These are phyloP conservation scores for Exophiala phaeomuriformis DNA, from an alignment of 2,329 filamentous ascomycete genomes.

Conservation along the genomic window DNA sequence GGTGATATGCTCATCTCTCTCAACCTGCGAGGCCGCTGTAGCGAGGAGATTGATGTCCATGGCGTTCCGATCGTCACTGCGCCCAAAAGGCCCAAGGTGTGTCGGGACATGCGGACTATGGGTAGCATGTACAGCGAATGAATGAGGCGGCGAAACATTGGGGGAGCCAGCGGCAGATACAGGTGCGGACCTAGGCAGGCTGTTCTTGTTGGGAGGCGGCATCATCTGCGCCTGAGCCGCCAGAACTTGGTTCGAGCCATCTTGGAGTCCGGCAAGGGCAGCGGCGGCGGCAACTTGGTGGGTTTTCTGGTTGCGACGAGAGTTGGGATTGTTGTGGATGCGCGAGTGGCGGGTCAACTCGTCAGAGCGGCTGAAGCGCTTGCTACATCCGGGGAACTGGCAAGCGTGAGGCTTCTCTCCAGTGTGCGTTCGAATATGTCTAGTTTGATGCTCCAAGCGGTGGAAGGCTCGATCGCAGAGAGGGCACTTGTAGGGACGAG, in stretches of 20 bases:
- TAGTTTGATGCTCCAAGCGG: constrained; percentile 85
- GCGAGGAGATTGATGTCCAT: constrained; percentile 63
- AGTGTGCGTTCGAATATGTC: constrained; percentile 93
- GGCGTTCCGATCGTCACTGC: constrained; percentile 43
- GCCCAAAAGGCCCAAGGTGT: constrained; percentile 47
- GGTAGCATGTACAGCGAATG: constrained; percentile 53
- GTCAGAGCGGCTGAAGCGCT: constrained; percentile 93
- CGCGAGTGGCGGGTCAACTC: constrained; percentile 93
- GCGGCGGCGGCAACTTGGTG: constrained; percentile 54
- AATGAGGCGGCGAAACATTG: constrained; percentile 91
- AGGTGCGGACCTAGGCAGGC: constrained; percentile 80
- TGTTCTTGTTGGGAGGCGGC: constrained; percentile 63
- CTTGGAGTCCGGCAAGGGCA: constrained; percentile 48
- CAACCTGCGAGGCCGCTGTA: constrained; percentile 60
- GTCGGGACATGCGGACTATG: constrained; percentile 41
- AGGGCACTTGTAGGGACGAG: constrained; percentile 95
- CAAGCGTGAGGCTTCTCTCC: constrained; percentile 97
- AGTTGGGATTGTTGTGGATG: constrained; percentile 99
- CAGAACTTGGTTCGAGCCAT: constrained; percentile 39
- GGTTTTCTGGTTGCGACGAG: constrained; percentile 81
- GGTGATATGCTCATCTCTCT: constrained; percentile 50
- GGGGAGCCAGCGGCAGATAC: constrained; percentile 82
- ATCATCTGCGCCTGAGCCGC: constrained; percentile 58
- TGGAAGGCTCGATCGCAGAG: constrained; percentile 98
- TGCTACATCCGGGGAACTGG: constrained; percentile 90